phyloP scores from a whole-genome alignment of 2,329 filamentous ascomycete species.

The Mariannaea sp. region DNA sequence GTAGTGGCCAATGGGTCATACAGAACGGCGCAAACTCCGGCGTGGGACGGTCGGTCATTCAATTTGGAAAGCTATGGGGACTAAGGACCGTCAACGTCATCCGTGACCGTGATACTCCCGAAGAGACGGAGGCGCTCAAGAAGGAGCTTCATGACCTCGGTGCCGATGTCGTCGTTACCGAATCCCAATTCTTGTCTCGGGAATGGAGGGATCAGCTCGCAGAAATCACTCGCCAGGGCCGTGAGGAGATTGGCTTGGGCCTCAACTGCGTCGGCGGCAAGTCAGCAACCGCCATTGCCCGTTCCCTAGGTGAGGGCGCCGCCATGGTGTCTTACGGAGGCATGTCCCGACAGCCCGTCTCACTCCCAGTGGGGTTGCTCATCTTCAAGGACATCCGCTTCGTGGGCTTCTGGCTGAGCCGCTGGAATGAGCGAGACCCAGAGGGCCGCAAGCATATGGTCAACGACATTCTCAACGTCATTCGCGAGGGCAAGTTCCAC shows the following conservation, averaged over 20 bases:
- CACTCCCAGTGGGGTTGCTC: conserved; percentile 78
- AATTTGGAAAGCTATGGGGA: conserved; percentile 84
- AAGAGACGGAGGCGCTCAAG: conserved; percentile 65
- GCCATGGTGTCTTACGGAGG: conserved; percentile 93
- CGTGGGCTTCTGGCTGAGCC: conserved; percentile 92
- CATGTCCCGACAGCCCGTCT: conserved; percentile 88
- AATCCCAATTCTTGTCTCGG: conserved; percentile 58
- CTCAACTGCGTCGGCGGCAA: conserved; percentile 96
- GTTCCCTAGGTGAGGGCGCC: conserved; percentile 69
- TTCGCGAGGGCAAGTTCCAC: conserved; percentile 75
- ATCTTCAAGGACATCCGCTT: conserved; percentile 94
- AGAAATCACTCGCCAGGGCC: conserved; percentile 71
- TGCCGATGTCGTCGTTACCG: conserved; percentile 61
- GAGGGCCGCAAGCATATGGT: conserved; percentile 78
- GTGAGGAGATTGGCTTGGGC: conserved; percentile 74
- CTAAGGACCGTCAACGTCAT: conserved; percentile 90
- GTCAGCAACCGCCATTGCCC: conserved; percentile 77
- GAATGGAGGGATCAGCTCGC: conserved; percentile 66
- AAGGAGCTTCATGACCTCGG: conserved; percentile 59
- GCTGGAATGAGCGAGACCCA: conserved; percentile 79
- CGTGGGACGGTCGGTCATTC: conserved; percentile 89
- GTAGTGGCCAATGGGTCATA: conserved; percentile 83
- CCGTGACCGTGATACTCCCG: conserved; percentile 68
- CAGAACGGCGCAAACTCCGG: conserved; percentile 97
- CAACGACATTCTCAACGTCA: conserved; percentile 80